Evolutionary conservation across 768 basidiomycete genomes (phyloP).

Genomic region (Tricholoma sp.): DNA sequence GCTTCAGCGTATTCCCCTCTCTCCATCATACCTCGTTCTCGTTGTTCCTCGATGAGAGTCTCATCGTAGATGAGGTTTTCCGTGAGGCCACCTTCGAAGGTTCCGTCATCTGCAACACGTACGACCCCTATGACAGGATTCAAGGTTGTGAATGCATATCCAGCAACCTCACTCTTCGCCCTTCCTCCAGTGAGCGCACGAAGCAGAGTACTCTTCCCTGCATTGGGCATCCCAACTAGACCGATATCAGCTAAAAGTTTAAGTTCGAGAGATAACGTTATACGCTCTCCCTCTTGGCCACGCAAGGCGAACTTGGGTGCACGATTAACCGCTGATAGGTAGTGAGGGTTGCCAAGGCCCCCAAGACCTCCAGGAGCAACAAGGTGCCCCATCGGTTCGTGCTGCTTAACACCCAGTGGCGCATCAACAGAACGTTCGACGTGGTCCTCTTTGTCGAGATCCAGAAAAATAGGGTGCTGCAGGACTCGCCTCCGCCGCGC

Average conservation of each 20-base stretch:
- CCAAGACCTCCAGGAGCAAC: constrained; percentile 74
- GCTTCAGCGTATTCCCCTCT: constrained; percentile 48
- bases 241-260: constrained; percentile 95
- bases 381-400: constrained; percentile 53
- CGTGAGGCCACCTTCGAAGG: constrained; percentile 57
- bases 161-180: constrained; percentile 79
- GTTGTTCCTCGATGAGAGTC: constrained; percentile 50
- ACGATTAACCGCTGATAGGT: constrained; percentile 59
- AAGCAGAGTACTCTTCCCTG: constrained; percentile 87
- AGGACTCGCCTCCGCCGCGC: constrained; percentile 37
- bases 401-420: constrained; percentile 56
- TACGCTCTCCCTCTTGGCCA: constrained; percentile 67
- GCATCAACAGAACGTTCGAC: constrained; percentile 44
- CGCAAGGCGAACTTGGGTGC: constrained; percentile 85
- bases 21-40: constrained; percentile 40
- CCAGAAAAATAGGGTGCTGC: constrained; percentile 46
- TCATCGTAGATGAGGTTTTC: constrained; percentile 58
- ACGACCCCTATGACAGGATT: constrained; percentile 94
- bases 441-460: constrained; percentile 53
- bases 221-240: constrained; percentile 94
- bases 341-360: constrained; percentile 88
- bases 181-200: constrained; percentile 84
- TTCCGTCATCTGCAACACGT: constrained; percentile 74
- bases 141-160: constrained; percentile 92
- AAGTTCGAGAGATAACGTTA: constrained; percentile 85